Evolutionary conservation across 2,329 filamentous ascomycete species (phyloP).

Genomic region (Cladosporium sphaerospermum): DNA sequence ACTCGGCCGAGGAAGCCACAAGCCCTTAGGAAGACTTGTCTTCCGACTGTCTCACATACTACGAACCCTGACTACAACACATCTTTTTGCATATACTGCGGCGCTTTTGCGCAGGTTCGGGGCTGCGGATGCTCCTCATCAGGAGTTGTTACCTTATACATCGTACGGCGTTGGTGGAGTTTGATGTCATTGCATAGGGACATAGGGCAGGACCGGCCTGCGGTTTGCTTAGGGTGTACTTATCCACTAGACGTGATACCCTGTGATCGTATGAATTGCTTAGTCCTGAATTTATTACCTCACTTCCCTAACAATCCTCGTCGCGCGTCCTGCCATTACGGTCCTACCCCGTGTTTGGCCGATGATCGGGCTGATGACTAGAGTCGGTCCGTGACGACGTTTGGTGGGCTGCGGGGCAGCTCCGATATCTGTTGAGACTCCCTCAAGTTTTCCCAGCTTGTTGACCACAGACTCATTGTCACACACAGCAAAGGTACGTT

Average conservation of each 20-base stretch:
- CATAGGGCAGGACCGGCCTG: not conserved
- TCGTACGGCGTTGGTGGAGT: slow-evolving; percentile 4
- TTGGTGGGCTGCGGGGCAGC: not conserved
- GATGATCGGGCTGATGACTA: not conserved
- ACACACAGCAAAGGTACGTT: slow-evolving; percentile 1
- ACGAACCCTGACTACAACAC: not conserved
- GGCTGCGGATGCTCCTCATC: not conserved
- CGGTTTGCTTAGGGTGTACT: not conserved
- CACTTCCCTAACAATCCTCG: slow-evolving; percentile 3
- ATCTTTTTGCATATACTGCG: slow-evolving; percentile 2
- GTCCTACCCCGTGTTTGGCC: slow-evolving; percentile 8
- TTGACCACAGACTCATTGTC: not conserved
- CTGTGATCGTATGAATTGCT: slow-evolving; percentile 7
- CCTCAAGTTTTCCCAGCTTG: not conserved
- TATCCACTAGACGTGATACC: slow-evolving; percentile 4
- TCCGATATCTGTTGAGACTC: not conserved
- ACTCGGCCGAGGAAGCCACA: slow-evolving; percentile 66
- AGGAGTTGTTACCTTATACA: not conserved
- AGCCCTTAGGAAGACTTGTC: slow-evolving; percentile 25
- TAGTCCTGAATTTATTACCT: not conserved
- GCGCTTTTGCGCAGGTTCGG: no score
- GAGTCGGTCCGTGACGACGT: slow-evolving; percentile 1
- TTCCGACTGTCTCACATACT: not conserved
- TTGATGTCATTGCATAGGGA: not conserved
- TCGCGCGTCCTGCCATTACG: slow-evolving; percentile 2